Percentiles rank a stretch among this genome's conserved stretches.
Evolutionary conservation across 2,329 filamentous ascomycete species (phyloP).

Genomic region (Claviceps citrina): DNA sequence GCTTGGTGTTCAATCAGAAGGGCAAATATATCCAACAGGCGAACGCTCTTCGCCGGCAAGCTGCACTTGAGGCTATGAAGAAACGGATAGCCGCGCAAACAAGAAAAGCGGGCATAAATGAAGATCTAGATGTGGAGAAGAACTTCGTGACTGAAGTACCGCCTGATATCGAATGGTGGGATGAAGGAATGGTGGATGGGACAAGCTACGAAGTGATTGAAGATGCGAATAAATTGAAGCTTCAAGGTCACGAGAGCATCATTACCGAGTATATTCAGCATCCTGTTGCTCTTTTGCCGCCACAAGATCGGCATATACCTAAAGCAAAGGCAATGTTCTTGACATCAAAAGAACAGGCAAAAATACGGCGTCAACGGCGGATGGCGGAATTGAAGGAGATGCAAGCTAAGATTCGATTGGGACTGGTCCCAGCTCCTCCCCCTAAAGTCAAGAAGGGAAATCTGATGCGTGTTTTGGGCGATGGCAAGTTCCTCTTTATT

Average conservation of each 20-base stretch:
- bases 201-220: slow-evolving; percentile 59
- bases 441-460: slow-evolving; percentile 97
- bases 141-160: slow-evolving; percentile 73
- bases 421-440: slow-evolving; percentile 74
- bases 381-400: slow-evolving; percentile 91
- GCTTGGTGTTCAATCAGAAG: slow-evolving; percentile 82
- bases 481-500: slow-evolving; percentile 34
- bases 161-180: slow-evolving; percentile 93
- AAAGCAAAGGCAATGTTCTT: slow-evolving; percentile 81
- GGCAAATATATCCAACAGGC: slow-evolving; percentile 96
- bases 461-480: slow-evolving; percentile 89
- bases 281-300: slow-evolving; percentile 76
- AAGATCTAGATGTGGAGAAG: slow-evolving; percentile 77
- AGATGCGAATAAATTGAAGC: slow-evolving; percentile 50
- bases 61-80: slow-evolving; percentile 84
- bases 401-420: slow-evolving; percentile 87
- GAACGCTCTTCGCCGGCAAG: slow-evolving; percentile 74
- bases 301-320: slow-evolving; percentile 71
- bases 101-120: slow-evolving; percentile 82
- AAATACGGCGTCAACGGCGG: slow-evolving; percentile 73
- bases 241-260: slow-evolving; percentile 66
- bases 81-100: slow-evolving; percentile 77
- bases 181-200: slow-evolving; percentile 69
- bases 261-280: slow-evolving; percentile 87
- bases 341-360: slow-evolving; percentile 79